Base-by-base conservation (phyloP, 164 flowering plant genomes). In the Sedum album region DNA sequence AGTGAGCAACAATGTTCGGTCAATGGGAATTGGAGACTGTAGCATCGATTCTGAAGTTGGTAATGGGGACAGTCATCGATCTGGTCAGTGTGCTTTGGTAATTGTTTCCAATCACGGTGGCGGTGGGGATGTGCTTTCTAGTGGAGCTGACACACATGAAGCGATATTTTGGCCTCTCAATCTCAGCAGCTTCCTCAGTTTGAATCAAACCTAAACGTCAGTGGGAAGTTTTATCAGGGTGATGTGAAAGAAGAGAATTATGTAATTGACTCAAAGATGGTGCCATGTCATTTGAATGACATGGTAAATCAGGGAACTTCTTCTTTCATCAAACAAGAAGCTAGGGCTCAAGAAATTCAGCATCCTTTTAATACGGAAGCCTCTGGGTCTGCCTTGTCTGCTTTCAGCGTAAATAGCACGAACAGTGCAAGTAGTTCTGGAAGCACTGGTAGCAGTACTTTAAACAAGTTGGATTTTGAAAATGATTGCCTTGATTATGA, bases 351-450 rank as follows among this genome's bases (percentile, higher is more conserved):
- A 71, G 93, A 89, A 72, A 70, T 31, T 62, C 76, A 83, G 68
- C 76, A 79, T 30, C 74, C 82, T 23, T 75, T 67, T 46, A 73
- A 82, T 69, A 86, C 76, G 73, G 97, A 90, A 76, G 89, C 86
- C 30, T 74, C 91, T 26, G 90, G 96, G 25, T 87, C 88, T 25
- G 86, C 91, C 93, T 85, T 87, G 31, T 78, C 80, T 23, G 33
- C 20, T 8, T 76, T 74, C 46, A 88, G 88, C 75, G 83, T 85
- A 60, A 86, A 90, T 80, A 86, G 91, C 82, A 81, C 87, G 65
- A 89, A 96, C 77, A 92, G 96, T 77, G 93, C 77, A 17, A 92
- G 97, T 76, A 95, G 97, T 75, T 77, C 86, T 70, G 96, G 89
- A 61, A 95, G 99, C 76, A 85, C 62, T 57, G 28, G 85, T 74